Conservation (phyloP, 306 rosid species). For the Myrica gale region DNA sequence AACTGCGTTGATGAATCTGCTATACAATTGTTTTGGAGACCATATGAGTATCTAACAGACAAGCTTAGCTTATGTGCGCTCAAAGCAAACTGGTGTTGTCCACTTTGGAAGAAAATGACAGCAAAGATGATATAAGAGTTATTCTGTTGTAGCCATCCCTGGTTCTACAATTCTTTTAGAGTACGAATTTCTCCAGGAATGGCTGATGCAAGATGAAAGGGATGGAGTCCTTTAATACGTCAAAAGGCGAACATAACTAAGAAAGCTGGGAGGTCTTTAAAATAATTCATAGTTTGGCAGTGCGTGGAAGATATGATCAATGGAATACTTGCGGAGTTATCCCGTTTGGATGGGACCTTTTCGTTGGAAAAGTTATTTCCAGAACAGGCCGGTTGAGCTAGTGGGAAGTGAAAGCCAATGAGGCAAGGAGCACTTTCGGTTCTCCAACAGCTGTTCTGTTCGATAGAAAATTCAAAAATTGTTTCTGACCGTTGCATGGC, state of each 20-base stretch:
- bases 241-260: background rate
- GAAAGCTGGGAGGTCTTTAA: background rate
- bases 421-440: background rate
- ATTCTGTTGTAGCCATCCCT: no score
- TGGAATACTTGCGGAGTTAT: background rate
- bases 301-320: background rate
- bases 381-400: background rate
- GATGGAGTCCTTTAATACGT: background rate
- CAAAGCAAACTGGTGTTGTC: no score
- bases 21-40: background rate
- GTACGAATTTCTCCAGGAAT: background rate
- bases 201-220: background rate
- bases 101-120: no score
- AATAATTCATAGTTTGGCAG: background rate
- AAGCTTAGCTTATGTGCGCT: no score
- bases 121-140: no score
- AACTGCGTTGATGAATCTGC: background rate
- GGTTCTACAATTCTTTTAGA: no score
- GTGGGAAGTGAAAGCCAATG: background rate
- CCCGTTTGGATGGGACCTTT: background rate
- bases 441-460: background rate
- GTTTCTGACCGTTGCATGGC: background rate
- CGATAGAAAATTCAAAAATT: conserved; percentile 10
- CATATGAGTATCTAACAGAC: no score
- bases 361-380: background rate